Base-by-base conservation (phyloP, 1,284 basidiomycete genomes). In the Sanghuangporus weigelae region DNA sequence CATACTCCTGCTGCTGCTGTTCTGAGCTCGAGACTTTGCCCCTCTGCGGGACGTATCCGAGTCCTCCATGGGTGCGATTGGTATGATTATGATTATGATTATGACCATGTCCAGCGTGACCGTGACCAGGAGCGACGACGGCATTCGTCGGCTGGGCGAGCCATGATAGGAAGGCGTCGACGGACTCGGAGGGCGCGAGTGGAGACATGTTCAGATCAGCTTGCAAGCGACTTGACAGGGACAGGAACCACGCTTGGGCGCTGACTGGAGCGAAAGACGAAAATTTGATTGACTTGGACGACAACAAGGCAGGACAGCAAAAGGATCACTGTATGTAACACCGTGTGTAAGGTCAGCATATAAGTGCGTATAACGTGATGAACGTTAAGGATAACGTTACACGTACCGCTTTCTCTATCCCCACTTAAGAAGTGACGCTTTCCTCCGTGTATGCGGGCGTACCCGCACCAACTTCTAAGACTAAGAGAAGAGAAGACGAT, bases 141-240 rank as follows among this genome's bases (percentile, higher is more conserved):
- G 26, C 3, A 19, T 31, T 31, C 2, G 26, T 38, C 11, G 53
- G 35, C 11, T 35, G 31, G 14, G 53, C 53, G 16, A 54, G 53
- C 53, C 63, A 64, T 6, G 63, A 49, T 31, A 64, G 63, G 53
- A 64, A 64, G 6, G 58, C 39, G 44, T 64, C 63, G 51, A 64
- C 63, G 19, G 63, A 64, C 42, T 60, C 59, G 7, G 63, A 64
- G 14, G 58, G 58, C 6, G 57, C 16, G 50, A 64, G 63, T 19
- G 63, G 62, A n/a, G 39, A 31, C 53, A 64, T 64, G 31, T 31
- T 42, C 16, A 23, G 50, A 36, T 31, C 12, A n/a, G 16, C 21
- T 19, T 19, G 44, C 7, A 7, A 19, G 6, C 8, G 44, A 11
- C n/a, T 21, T 46, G 44, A n/a, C 2, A 1, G 3, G 16, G 44